Conservation (phyloP, 129 eudicot species). For the Chrysanthemum makinoi region DNA sequence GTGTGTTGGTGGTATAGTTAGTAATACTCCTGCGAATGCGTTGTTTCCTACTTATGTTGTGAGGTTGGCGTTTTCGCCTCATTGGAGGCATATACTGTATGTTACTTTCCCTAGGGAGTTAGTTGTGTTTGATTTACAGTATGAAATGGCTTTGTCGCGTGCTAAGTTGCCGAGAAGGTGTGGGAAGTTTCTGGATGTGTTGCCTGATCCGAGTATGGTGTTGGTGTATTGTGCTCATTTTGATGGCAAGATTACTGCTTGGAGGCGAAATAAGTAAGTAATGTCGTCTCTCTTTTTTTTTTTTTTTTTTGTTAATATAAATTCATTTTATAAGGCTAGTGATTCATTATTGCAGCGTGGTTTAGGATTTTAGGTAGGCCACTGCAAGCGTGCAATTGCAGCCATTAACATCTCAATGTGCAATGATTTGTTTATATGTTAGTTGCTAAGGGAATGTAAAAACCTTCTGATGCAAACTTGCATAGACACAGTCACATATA, state of each 20-base stretch:
- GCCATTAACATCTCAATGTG: background rate
- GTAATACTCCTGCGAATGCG: conserved; percentile 55
- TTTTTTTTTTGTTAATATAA: no score
- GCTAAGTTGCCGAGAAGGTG: conserved; percentile 72
- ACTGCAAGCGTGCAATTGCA: background rate
- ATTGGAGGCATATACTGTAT: conserved; percentile 78
- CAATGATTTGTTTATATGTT: background rate
- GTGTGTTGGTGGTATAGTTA: conserved; percentile 8
- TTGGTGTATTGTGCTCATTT: conserved; percentile 77
- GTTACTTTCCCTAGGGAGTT: conserved; percentile 79
- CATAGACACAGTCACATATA: no score
- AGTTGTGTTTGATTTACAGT: conserved; percentile 84
- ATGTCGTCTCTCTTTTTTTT: background rate
- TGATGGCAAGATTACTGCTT: conserved; percentile 78
- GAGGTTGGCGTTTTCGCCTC: conserved; percentile 72
- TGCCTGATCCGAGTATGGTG: conserved; percentile 70
- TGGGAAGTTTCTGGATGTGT: conserved; percentile 79
- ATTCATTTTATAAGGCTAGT: background rate
- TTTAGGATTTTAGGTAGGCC: background rate
- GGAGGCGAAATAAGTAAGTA: conserved; percentile 84
- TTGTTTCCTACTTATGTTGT: conserved; percentile 55
- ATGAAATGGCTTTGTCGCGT: conserved; percentile 54
- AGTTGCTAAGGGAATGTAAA: background rate
- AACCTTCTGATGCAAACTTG: no score
- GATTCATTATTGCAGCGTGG: background rate